Base-by-base conservation (phyloP, 2,329 filamentous ascomycete genomes). In the Rhexocercosporidium sp. region DNA sequence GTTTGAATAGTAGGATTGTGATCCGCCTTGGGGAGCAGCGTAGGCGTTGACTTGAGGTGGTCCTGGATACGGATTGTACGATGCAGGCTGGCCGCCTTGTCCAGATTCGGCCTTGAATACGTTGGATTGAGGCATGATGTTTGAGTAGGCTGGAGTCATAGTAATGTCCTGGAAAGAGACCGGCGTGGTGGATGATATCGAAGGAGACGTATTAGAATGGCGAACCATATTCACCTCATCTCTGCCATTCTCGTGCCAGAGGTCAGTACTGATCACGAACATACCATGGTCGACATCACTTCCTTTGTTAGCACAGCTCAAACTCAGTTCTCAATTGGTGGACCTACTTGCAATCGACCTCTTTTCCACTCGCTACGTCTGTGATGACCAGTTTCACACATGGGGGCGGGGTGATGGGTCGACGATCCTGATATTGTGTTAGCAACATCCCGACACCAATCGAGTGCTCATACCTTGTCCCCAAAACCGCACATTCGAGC, bases 401-500 rank as follows among this genome's bases (percentile, higher is more conserved):
- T 3, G 96, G 95, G 25, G 96, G 96, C 16, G 96, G 95, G 31
- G 96, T 98, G 74, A 99, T 97, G 29, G 96, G 96, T 71, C 96
- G 88, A 71, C 96, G 92, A 79, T 99, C 96, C 92, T 97, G 11
- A 39, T 5, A 12, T 20, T 25, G 9, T 18, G 3, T 65, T 60
- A 46, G 57, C 37, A 56, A 54, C 22, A 22, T 5, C 16, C 11
- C 11, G 2, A 14, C 9, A 68, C 71, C n/a, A 47, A 37, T n/a
- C 53, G 27, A 71, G 41, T 47, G 16, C 18, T 25, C 68, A 65
- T 81, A 96, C 93, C 86, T 98, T 99, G 83, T 99, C 96, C 70
- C 96, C 96, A 81, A 98, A 99, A 8, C 96, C 96, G 82, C 96
- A 99, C 96, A 98, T 98, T 69, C 96, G 92, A 72, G 96, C 96